phyloP scores from a whole-genome alignment of 2,329 filamentous ascomycete genomes.

The Rhexocercosporidium sp. region DNA sequence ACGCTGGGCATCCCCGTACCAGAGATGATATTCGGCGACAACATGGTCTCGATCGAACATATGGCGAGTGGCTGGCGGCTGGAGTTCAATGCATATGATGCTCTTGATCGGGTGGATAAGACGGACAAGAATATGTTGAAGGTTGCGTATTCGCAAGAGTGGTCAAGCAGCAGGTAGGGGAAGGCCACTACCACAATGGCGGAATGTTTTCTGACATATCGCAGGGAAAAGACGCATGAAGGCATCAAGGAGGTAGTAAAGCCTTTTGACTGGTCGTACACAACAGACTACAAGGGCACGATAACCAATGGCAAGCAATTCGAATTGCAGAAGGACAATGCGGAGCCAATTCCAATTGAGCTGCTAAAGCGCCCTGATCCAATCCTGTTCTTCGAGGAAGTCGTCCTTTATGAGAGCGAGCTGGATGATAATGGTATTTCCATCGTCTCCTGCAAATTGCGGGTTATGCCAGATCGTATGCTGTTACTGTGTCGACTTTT shows the following conservation, averaged over 20 bases:
- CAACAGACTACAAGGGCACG: slow-evolving; percentile 82
- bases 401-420: slow-evolving; percentile 96
- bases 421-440: slow-evolving; percentile 97
- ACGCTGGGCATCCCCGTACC: slow-evolving; percentile 85
- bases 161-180: slow-evolving; percentile 59
- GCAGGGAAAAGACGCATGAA: slow-evolving; percentile 77
- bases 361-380: slow-evolving; percentile 88
- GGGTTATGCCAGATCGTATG: slow-evolving; percentile 90
- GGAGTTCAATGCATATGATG: slow-evolving; percentile 83
- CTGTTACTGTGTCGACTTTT: slow-evolving; percentile 86
- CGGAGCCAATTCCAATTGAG: slow-evolving; percentile 75
- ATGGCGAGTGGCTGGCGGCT: slow-evolving; percentile 76
- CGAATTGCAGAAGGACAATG: slow-evolving; percentile 25
- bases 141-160: slow-evolving; percentile 90
- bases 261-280: slow-evolving; percentile 98
- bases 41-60: slow-evolving; percentile 79
- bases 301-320: slow-evolving; percentile 47
- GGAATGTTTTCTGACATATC: not conserved
- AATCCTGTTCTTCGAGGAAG: slow-evolving; percentile 95
- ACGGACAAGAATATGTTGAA: slow-evolving; percentile 89
- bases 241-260: slow-evolving; percentile 93
- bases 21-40: slow-evolving; percentile 99
- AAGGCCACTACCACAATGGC: too few species aligned
- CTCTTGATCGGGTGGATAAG: slow-evolving; percentile 91
- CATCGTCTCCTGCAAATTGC: slow-evolving; percentile 85